Evolutionary conservation across 345 rosid species (phyloP).

Genomic region (Eucalyptus leucophloia): DNA sequence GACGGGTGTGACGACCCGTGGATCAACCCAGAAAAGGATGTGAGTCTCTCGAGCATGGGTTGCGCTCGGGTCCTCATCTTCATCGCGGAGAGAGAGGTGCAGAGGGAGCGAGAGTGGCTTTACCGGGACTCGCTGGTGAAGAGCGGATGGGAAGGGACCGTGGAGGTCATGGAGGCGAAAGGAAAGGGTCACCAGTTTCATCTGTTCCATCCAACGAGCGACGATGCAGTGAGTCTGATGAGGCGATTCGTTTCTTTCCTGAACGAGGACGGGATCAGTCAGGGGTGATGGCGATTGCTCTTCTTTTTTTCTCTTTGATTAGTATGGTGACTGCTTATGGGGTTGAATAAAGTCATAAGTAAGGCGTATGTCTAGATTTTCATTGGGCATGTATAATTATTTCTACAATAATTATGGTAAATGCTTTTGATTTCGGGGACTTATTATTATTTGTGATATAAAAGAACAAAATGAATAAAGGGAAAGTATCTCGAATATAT

Average conservation of each 20-base stretch:
- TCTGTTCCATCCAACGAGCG: not conserved
- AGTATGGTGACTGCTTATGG: not conserved
- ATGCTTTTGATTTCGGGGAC: no score
- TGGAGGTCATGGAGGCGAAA: not conserved
- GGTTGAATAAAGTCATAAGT: not conserved
- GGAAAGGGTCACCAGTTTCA: conserved; percentile 1
- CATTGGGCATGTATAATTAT: not conserved
- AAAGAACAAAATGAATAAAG: not conserved
- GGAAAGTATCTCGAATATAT: not conserved
- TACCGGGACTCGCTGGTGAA: not conserved
- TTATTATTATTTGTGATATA: not conserved
- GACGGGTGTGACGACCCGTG: conserved; percentile 14
- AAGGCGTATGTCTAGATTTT: not conserved
- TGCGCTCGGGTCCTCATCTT: conserved; percentile 11
- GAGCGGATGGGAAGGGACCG: not conserved
- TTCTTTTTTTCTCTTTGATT: not conserved
- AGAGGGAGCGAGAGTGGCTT: not conserved
- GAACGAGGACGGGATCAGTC: not conserved
- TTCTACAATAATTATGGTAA: not conserved
- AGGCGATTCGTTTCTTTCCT: not conserved
- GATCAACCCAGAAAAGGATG: conserved; percentile 15
- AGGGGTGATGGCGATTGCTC: not conserved
- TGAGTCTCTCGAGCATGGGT: conserved; percentile 7
- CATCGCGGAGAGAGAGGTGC: conserved; percentile 14
- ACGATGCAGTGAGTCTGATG: not conserved